Percentiles rank a stretch among this genome's conserved stretches.
Evolutionary conservation across 805 yeast species (phyloP).

Genomic region (Saccharomycopsis amapae): DNA sequence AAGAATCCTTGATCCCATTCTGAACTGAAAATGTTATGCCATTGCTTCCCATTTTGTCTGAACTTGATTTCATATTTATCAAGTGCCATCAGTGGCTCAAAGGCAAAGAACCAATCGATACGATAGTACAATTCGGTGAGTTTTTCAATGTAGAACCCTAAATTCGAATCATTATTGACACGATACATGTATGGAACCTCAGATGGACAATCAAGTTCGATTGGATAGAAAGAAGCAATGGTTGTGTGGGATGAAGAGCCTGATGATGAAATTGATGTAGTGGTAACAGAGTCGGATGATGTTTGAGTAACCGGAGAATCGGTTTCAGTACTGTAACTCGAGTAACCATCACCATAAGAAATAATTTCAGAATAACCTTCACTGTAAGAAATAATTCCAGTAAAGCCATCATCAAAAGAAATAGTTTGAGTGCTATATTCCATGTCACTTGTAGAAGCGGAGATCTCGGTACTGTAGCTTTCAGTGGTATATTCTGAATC

Average conservation of each 20-base stretch:
- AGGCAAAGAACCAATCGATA: constrained; percentile 17
- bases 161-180: constrained; percentile 6
- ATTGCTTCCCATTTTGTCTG: neutral
- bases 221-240: constrained; percentile 9
- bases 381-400: neutral
- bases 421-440: too few relatives aligned
- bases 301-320: neutral
- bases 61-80: constrained; percentile 4
- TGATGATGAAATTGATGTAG: neutral
- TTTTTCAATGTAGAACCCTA: constrained; percentile 15
- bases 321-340: neutral
- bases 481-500: neutral
- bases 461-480: neutral
- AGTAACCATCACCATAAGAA: neutral
- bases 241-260: neutral
- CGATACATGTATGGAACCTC: constrained; percentile 9
- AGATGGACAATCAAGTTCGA: constrained; percentile 7
- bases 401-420: neutral
- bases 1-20: constrained; percentile 15
- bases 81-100: neutral
- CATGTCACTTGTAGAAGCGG: neutral
- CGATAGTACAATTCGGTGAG: constrained; percentile 2
- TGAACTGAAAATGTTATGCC: constrained; percentile 7
- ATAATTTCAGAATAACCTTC: neutral
- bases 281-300: constrained; percentile 1